A percentile compares a stretch with the other conserved stretches of the same genome.
phyloP scores from a whole-genome alignment of 352 stramenopile species.

The Globisporangium heterothallicum region DNA sequence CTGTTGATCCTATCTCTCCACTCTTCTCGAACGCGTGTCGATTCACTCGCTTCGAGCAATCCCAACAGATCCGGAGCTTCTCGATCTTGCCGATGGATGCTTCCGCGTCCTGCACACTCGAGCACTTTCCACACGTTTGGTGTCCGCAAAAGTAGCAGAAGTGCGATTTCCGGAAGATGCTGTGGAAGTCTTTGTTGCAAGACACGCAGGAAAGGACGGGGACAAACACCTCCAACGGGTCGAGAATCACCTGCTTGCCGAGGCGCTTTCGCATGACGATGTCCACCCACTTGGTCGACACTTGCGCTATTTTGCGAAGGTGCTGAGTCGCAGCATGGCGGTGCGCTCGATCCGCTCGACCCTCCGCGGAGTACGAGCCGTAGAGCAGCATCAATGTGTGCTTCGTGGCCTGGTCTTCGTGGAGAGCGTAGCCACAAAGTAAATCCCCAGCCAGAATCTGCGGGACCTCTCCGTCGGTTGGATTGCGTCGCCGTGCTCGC shows the following conservation, averaged over 20 bases:
- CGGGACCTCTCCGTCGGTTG: not conserved
- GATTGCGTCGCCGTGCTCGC: not conserved
- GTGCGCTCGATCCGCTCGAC: not conserved
- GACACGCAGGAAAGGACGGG: constrained; percentile 13
- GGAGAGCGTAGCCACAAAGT: constrained; percentile 18
- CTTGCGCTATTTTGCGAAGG: constrained; percentile 11
- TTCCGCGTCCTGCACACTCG: constrained; percentile 11
- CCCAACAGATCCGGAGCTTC: constrained; percentile 9
- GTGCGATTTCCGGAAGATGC: constrained; percentile 11
- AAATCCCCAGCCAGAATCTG: constrained; percentile 3
- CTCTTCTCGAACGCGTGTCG: not conserved
- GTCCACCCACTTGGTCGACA: constrained; percentile 15
- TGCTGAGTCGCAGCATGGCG: constrained; percentile 11
- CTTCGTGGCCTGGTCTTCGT: constrained; percentile 16
- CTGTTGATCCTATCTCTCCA: not conserved
- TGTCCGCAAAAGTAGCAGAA: constrained; percentile 13
- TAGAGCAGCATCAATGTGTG: constrained; percentile 18
- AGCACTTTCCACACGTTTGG: constrained; percentile 14
- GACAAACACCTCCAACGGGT: constrained; percentile 8
- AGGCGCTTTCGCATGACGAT: constrained; percentile 11
- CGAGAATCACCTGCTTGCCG: constrained; percentile 8
- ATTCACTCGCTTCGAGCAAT: not conserved
- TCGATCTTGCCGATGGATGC: constrained; percentile 7
- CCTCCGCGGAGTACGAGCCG: constrained; percentile 6
- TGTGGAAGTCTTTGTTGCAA: constrained; percentile 13